A percentile compares a stretch with the other conserved stretches of the same genome.
Conservation (phyloP, 768 basidiomycete species). For the Ramaria sp. region DNA sequence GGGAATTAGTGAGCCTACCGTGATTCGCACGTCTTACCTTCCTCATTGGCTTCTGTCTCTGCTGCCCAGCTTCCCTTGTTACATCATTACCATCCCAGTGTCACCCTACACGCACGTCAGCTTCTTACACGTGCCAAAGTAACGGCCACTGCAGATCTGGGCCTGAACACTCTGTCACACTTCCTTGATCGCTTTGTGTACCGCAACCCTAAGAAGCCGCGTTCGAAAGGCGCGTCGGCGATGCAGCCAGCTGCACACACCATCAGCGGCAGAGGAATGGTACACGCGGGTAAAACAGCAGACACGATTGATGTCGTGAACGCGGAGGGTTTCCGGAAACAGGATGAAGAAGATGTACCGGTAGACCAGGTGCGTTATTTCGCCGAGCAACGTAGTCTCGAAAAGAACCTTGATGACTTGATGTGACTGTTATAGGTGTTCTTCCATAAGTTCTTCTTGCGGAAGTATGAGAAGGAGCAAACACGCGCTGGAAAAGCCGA, state of each 20-base stretch:
- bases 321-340: conserved; percentile 62
- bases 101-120: conserved; percentile 78
- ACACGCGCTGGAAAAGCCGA: conserved; percentile 36
- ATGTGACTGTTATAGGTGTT: conserved; percentile 45
- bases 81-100: conserved; percentile 82
- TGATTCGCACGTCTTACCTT: not conserved
- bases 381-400: not conserved
- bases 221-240: conserved; percentile 68
- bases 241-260: conserved; percentile 85
- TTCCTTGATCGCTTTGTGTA: conserved; percentile 97
- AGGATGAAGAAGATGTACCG: conserved; percentile 59
- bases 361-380: conserved; percentile 65
- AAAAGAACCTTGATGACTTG: not conserved
- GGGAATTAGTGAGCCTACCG: conserved; percentile 67
- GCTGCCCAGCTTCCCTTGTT: conserved; percentile 56
- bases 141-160: conserved; percentile 78
- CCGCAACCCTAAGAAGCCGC: conserved; percentile 81
- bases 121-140: conserved; percentile 63
- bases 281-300: conserved; percentile 51
- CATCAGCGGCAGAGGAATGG: conserved; percentile 59
- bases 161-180: conserved; percentile 85
- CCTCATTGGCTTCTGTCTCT: too few species aligned
- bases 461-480: conserved; percentile 48
- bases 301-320: conserved; percentile 46
- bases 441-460: conserved; percentile 83